Base-by-base conservation (phyloP, 257 asterid species). In the Solanum tarapatanum region DNA sequence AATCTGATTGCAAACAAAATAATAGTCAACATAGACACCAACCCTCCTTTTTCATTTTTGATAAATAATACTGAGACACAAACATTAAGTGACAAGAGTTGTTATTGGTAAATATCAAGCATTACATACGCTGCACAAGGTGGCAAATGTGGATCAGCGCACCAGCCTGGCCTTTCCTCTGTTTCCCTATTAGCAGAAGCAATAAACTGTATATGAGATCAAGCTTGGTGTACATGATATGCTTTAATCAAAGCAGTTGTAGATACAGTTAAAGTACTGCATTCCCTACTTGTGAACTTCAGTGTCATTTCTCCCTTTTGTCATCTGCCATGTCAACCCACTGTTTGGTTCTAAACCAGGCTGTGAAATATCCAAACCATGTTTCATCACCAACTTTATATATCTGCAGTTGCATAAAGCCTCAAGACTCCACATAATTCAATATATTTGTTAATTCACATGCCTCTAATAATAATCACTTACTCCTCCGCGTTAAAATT, bases 91-190 rank as follows among this genome's bases (percentile, higher is more conserved):
- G 77, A 35, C n/a, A 76, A 84, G 80, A 21, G 30, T 23, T 43
- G 55, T 82, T 48, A 3, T 89, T 62, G 82, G 69, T 24, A 41
- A 48, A 45, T 45, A 86, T 83, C 28, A 82, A 33, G 19, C 32
- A 43, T 35, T 5, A 87, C 97, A 48, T 95, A 95, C 99, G 97
- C 99, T 87, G 99, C 99, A 92, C 99, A 97, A 23, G 99, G 99
- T 79, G 99, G 98, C 92, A 94, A 86, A 85, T 92, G 98, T 84
- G 98, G 98, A 91, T 95, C 96, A 11, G 88, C 8, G 88, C 99
- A 97, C 97, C 97, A 97, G 60, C 98, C 98, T 1, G 96, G 94
- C 83, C 95, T 93, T 92, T 95, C 99, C 92, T 93, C 94, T 11
- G 97, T 93, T 75, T 91, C 96, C 94, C 98, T 95, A 87, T 51